Percentiles rank a stretch among this genome's conserved stretches.
These are phyloP conservation scores for Malassezia dermatis DNA, from an alignment of 1,284 basidiomycete species.

Conservation along the genomic window DNA sequence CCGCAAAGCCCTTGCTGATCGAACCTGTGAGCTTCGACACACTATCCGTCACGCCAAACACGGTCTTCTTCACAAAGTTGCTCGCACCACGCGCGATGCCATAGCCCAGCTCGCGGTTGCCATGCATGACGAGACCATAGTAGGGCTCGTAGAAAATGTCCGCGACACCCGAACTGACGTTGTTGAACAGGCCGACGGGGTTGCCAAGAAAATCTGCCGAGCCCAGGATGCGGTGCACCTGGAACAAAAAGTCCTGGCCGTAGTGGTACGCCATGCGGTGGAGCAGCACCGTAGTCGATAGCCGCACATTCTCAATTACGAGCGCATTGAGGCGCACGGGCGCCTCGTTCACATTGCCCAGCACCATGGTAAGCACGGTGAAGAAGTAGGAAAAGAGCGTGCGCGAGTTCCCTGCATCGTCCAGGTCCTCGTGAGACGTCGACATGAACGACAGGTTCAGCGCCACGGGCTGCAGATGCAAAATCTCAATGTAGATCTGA, in stretches of 20 bases:
- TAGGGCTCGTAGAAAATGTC: constrained; percentile 99
- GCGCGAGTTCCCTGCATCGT: constrained; percentile 54
- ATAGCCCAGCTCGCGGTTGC: constrained; percentile 85
- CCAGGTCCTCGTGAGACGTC: constrained; percentile 80
- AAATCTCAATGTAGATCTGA: constrained; percentile 87
- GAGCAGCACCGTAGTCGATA: constrained; percentile 73
- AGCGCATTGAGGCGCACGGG: constrained; percentile 91
- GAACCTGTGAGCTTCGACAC: constrained; percentile 94
- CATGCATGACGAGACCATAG: constrained; percentile 92
- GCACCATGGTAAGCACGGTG: constrained; percentile 89
- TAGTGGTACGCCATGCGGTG: constrained; percentile 84
- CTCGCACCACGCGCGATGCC: constrained; percentile 97
- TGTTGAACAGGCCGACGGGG: constrained; percentile 94
- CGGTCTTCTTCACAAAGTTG: constrained; percentile 88
- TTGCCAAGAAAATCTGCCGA: constrained; percentile 74
- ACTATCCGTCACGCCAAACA: constrained; percentile 90
- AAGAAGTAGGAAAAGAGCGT: constrained; percentile 89
- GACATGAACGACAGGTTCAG: constrained; percentile 93
- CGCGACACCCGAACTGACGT: constrained; percentile 94
- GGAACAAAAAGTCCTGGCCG: constrained; percentile 80
- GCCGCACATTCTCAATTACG: constrained; percentile 84
- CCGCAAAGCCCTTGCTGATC: constrained; percentile 91
- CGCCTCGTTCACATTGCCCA: constrained; percentile 94
- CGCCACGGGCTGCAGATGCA: constrained; percentile 91
- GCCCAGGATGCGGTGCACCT: constrained; percentile 89